Conservation (phyloP, 2,329 filamentous ascomycete genomes). For the Colletotrichum coccodes region DNA sequence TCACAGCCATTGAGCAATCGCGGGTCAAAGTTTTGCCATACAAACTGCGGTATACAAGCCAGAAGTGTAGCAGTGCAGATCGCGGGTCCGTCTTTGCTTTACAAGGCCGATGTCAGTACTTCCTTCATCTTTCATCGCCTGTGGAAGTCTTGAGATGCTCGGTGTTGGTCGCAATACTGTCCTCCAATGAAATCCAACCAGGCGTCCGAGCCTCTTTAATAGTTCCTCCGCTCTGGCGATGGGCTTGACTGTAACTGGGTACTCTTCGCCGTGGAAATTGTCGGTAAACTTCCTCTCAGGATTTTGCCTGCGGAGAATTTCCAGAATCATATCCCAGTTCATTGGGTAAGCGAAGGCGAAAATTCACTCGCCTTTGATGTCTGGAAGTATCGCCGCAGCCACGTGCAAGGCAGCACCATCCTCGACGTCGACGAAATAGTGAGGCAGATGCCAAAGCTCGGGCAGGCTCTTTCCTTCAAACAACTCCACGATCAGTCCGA, state of each 20-base stretch:
- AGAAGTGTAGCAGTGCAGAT: no score
- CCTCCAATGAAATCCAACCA: slow-evolving; percentile 4
- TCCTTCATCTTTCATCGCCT: background rate
- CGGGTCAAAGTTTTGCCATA: no score
- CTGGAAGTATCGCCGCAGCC: slow-evolving; percentile 57
- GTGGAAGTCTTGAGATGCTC: background rate
- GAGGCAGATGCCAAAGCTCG: slow-evolving; percentile 12
- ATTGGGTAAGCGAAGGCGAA: slow-evolving; percentile 61
- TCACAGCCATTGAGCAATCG: no score
- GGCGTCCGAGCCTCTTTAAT: background rate
- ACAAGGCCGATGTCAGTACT: no score
- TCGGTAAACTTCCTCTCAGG: slow-evolving; percentile 35
- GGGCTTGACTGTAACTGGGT: slow-evolving; percentile 18
- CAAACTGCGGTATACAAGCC: no score
- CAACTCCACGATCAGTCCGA: slow-evolving; percentile 31
- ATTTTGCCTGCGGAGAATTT: slow-evolving; percentile 36
- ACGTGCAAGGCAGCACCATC: slow-evolving; percentile 64
- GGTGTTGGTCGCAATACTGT: background rate
- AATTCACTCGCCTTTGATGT: slow-evolving; percentile 59
- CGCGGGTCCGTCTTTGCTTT: no score
- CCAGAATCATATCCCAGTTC: slow-evolving; percentile 55
- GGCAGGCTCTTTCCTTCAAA: slow-evolving; percentile 35
- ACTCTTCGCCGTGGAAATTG: slow-evolving; percentile 5
- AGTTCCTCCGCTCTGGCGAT: background rate
- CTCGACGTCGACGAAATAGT: slow-evolving; percentile 56